Base-by-base conservation (phyloP, 768 basidiomycete genomes). In the Boletus coccyginus region DNA sequence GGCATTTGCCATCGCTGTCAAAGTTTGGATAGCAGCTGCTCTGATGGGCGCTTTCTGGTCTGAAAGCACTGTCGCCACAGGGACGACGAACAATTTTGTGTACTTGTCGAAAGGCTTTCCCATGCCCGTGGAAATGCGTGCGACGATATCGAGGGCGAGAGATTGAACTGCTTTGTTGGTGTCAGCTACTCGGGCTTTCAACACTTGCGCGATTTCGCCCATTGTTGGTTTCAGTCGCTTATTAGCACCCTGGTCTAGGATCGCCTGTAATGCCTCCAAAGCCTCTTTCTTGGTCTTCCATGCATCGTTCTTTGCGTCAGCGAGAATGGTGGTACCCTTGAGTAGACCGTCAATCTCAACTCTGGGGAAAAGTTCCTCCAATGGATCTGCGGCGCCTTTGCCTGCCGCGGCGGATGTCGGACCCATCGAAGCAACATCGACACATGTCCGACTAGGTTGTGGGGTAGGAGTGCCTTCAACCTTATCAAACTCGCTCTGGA, bases 261-360 rank as follows among this genome's bases (percentile, higher is more conserved):
- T 81, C 0, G 82, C 85, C 65, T 92, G 88, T 17, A 98, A 71
- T 0, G 78, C 76, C 70, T 98, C 97, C 55, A 98, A 77, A 4
- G 92, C 94, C 65, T 98, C 96, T 70, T 99, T 99, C 74, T 95
- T 88, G 1, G 84, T 85, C 75, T 98, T 98, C 96, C 96, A 99
- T 0, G 93, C 87, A 60, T 96, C 95, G 62, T 87, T 96, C 75
- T 92, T 94, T 11, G 87, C 79, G 63, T 94, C 92, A 3, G 85
- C 78, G 16, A 97, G 73, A 46, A 95, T 88, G 6, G 86, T 85
- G 1, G 92, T 92, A 24, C 88, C 88, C 60, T 88, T 88, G 52
- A 98, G 76, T 27, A 99, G 72, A 52, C 82, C 78, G 62, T 98
- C 95, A 40, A 98, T 77, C 65, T 99, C 97, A 40, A 98, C 90